Evolutionary conservation across 2,329 filamentous ascomycete species (phyloP), one percentile per base, ranked within the genome.

Genomic region (Talaromyces funiculosus): DNA sequence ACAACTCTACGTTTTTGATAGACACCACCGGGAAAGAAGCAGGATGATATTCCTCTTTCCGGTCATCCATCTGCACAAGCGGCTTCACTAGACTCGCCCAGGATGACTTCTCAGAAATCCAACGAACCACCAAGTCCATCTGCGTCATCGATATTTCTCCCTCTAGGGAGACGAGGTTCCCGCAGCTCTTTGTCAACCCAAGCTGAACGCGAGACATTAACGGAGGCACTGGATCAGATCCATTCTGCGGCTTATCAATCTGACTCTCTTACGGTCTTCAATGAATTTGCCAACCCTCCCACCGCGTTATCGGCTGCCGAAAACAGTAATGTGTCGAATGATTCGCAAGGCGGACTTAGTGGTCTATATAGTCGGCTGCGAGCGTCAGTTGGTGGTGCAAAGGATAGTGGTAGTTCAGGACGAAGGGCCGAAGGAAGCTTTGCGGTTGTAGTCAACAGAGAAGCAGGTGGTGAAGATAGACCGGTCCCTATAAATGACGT

Each of bases 211-310:
- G 89, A 91, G 64, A 87, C 90, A 61, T 81, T 93, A 38, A 86
- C 89, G 35, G 85, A 90, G 64, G 84, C 88, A 18, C 85, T 97
- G 63, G 89, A 96, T 75, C 87, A 90, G 68, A 96, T 97, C 66
- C 93, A 97, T 74, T 91, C 82, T 55, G 87, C 90, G 5, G 92
- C 92, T n/a, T 95, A 90, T 69, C 89, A 90, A 71, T 90, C 90
- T 35, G 89, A 89, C 64, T 85, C 86, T 35, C 81, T 97, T 53
- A 97, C 93, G 2, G 95, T 92, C 8, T 97, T 97, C 76, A 95
- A 95, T 75, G 92, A 97, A 70, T 92, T 96, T 69, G 90, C 89
- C 6, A 73, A 70, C 57, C 78, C 77, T 0, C 83, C 88, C 0
- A 86, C 87, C 4, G 86, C 89, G 2, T 80, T 83, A 1, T 77